These are phyloP conservation scores for Meredithiella fracta DNA, from an alignment of 2,329 filamentous ascomycete species.

Conservation along the genomic window DNA sequence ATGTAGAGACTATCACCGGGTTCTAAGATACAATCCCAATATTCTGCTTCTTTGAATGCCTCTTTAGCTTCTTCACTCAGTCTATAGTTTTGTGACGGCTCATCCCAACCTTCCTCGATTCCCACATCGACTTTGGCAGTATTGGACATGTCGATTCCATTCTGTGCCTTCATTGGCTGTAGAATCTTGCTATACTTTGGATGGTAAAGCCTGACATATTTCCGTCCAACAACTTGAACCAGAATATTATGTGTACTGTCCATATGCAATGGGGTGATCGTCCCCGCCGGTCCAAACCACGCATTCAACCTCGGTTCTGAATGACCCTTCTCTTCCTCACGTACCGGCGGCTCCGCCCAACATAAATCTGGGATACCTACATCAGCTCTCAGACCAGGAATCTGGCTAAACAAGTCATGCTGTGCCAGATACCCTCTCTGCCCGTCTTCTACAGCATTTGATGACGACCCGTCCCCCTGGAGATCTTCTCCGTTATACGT, in stretches of 20 bases:
- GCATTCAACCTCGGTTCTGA: conserved; percentile 59
- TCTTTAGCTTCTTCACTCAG: conserved; percentile 15
- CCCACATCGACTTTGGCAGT: conserved; percentile 69
- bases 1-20: conserved; percentile 80
- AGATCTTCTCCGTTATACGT: neutral
- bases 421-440: conserved; percentile 70
- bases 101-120: conserved; percentile 45
- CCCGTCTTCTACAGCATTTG: neutral
- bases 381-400: conserved; percentile 60
- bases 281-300: conserved; percentile 79
- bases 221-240: conserved; percentile 72
- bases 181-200: conserved; percentile 43
- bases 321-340: conserved; percentile 29
- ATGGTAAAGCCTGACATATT: conserved; percentile 80
- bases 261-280: conserved; percentile 83
- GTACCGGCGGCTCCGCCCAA: conserved; percentile 50
- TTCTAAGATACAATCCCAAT: conserved; percentile 60
- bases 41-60: conserved; percentile 31
- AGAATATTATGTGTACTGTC: conserved; percentile 91
- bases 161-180: conserved; percentile 44
- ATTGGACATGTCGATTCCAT: conserved; percentile 80
- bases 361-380: conserved; percentile 73
- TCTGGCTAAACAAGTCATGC: conserved; percentile 70
- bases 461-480: neutral
- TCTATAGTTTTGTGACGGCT: conserved; percentile 4